Percentiles rank a stretch among this genome's conserved stretches.
phyloP scores from a whole-genome alignment of 2,329 filamentous ascomycete genomes.

The Metarhizium sp. region DNA sequence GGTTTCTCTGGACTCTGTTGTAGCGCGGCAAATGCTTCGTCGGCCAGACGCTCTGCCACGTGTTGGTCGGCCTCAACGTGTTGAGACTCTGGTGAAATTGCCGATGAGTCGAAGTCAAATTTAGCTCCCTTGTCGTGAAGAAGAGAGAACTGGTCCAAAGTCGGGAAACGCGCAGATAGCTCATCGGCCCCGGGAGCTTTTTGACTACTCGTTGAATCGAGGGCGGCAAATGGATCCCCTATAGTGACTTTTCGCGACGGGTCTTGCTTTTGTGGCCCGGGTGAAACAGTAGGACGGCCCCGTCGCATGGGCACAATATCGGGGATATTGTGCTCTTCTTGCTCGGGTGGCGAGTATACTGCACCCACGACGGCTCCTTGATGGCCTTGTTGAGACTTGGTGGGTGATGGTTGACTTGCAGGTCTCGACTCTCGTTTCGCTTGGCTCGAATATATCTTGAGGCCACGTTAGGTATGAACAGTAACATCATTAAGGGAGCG shows the following conservation, averaged over 20 bases:
- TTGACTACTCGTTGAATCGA: constrained; percentile 54
- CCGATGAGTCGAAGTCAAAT: constrained; percentile 67
- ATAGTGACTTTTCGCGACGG: constrained; percentile 55
- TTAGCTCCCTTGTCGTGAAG: constrained; percentile 75
- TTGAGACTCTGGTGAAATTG: constrained; percentile 38
- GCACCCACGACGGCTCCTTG: constrained; percentile 61
- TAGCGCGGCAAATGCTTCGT: constrained; percentile 66
- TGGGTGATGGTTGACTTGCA: constrained; percentile 19
- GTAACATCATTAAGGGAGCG: background rate
- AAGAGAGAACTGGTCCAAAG: constrained; percentile 85
- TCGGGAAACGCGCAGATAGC: constrained; percentile 76
- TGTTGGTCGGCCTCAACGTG: constrained; percentile 47
- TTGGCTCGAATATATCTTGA: constrained; percentile 61
- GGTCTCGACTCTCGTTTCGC: constrained; percentile 52
- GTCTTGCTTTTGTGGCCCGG: constrained; percentile 37
- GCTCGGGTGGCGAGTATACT: constrained; percentile 66
- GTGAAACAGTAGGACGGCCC: constrained; percentile 50
- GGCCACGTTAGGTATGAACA: constrained; percentile 4
- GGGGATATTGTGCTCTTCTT: constrained; percentile 65
- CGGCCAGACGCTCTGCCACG: constrained; percentile 68
- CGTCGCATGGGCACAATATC: constrained; percentile 91
- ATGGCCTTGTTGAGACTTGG: constrained; percentile 44
- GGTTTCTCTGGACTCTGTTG: constrained; percentile 11
- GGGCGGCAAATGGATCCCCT: constrained; percentile 80
- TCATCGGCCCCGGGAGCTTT: constrained; percentile 56